Evolutionary conservation across 495 filamentous ascomycete species (phyloP), one percentile per base, ranked within the genome.

Genomic region (Apodospora peruviana): DNA sequence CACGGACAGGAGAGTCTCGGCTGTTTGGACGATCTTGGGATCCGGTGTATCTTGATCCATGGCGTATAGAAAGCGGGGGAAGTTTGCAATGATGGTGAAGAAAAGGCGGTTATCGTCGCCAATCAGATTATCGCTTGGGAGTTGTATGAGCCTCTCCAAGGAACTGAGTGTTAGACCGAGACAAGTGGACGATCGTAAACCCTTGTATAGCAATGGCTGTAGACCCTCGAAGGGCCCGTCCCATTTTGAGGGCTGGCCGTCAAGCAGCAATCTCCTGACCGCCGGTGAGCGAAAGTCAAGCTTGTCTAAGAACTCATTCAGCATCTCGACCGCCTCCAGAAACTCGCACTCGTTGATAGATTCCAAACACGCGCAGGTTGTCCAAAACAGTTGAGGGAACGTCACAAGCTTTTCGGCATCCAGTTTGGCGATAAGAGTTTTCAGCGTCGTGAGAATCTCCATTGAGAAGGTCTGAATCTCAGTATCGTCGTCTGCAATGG

Each of bases 351-450:
- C 93, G 51, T 96, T 90, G 51, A 96, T 90, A 1, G 93, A 96
- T 60, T 96, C 88, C 34, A 97, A 71, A 60, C 93, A 97, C 22
- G 93, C 91, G 59, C 90, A 95, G 2, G 88, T 94, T 1, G 91
- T 91, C 93, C 93, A 99, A 69, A 97, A 99, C 1, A 97, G 70
- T 57, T 96, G 90, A 5, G 93, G 91, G 52, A 91, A 96, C 29
- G 85, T 82, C 36, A 95, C 53, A 12, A 99, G 75, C 65, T 93
- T 86, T 18, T 82, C 72, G 2, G 84, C 76, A n/a, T 88, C 82
- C 18, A 96, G 72, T 21, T 89, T 88, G 48, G 80, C 78, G 48
- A 97, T 93, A 46, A 96, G 85, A 0, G 90, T 88, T 50, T 91
- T 88, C 38, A 99, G 65, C 0, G 93, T 97, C 1, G 90, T 95